These are phyloP conservation scores for Karstenula rhodostoma DNA, from an alignment of 2,329 filamentous ascomycete genomes.

Conservation along the genomic window DNA sequence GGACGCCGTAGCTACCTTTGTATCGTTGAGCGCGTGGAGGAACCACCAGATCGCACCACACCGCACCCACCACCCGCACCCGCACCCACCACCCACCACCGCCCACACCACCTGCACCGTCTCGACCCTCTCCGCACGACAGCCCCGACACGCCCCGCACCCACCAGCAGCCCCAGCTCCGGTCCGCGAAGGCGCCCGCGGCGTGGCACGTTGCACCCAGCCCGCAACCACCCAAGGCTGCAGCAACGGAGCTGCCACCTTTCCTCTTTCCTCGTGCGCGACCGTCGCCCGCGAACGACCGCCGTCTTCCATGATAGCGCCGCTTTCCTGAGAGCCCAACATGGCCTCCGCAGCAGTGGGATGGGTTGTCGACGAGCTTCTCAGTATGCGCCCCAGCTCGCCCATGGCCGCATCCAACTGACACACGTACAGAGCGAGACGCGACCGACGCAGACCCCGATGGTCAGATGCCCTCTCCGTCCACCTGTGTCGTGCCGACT, in stretches of 20 bases:
- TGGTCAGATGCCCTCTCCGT: slow-evolving; percentile 38
- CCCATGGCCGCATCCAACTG: slow-evolving; percentile 28
- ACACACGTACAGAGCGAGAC: slow-evolving; percentile 50
- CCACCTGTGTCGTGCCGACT: slow-evolving; percentile 24
- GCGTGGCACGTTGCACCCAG: slow-evolving; percentile 10
- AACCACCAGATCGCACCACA: slow-evolving; percentile 8
- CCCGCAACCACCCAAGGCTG: slow-evolving; percentile 11
- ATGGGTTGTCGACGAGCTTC: slow-evolving; percentile 48
- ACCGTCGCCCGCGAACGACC: slow-evolving; percentile 15
- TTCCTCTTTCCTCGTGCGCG: slow-evolving; percentile 19
- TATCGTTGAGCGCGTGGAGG: slow-evolving; percentile 8
- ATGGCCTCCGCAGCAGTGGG: slow-evolving; percentile 50
- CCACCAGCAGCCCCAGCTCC: neutral
- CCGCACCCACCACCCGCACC: no score
- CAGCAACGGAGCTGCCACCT: slow-evolving; percentile 17
- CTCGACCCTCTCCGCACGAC: neutral
- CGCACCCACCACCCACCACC: neutral
- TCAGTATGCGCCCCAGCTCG: slow-evolving; percentile 44
- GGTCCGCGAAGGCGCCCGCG: neutral
- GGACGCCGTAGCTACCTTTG: neutral
- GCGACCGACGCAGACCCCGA: slow-evolving; percentile 58
- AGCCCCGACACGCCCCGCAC: neutral
- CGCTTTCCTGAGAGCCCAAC: slow-evolving; percentile 33
- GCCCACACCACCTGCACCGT: neutral
- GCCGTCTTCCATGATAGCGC: slow-evolving; percentile 35